Evolutionary conservation across 208 protist species (phyloP), one percentile per base, ranked within the genome.

Genomic region (Leishmania arabica): DNA sequence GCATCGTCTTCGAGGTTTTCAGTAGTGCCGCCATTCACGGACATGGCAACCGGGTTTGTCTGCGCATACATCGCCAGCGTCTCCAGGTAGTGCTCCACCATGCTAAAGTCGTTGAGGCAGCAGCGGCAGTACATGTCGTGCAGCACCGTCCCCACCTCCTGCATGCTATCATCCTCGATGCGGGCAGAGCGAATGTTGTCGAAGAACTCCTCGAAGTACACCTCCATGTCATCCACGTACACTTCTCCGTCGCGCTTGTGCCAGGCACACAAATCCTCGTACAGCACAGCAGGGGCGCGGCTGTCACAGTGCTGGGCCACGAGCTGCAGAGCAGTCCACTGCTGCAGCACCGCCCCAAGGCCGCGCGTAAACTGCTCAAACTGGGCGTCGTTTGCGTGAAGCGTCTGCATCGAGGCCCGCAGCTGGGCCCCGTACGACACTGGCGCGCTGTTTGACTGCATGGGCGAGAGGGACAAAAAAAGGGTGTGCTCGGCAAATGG

Each of bases 131-230:
- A 97, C 94, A 97, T 97, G 77, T 93, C 85, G 85, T 97, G 92
- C 71, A 97, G 85, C 45, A 95, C 77, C 17, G 90, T 88, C 21
- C 87, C 87, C 45, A 97, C 92, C 87, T 97, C 92, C 81, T 95
- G 91, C 86, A 92, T 91, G 86, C 94, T 97, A 65, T 95, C 94
- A 65, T 97, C 94, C 83, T 97, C 90, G n/a, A 97, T 87, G 47
- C 88, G 45, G 64, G 96, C 94, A 27, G 85, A 88, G 42, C 90
- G 91, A 19, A 87, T 85, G 53, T 85, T 86, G 62, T 85, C 83
- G 75, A 95, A 97, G 79, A 97, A 97, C 60, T 96, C 89, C 69
- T 97, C 92, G 75, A 97, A 97, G 82, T 92, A 95, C n/a, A 90
- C 62, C 87, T 97, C 90, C 75, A 97, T 81, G 72, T 97, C 94